phyloP scores from a whole-genome alignment of 2,329 filamentous ascomycete genomes.

The Pseudofabraea citricarpa region DNA sequence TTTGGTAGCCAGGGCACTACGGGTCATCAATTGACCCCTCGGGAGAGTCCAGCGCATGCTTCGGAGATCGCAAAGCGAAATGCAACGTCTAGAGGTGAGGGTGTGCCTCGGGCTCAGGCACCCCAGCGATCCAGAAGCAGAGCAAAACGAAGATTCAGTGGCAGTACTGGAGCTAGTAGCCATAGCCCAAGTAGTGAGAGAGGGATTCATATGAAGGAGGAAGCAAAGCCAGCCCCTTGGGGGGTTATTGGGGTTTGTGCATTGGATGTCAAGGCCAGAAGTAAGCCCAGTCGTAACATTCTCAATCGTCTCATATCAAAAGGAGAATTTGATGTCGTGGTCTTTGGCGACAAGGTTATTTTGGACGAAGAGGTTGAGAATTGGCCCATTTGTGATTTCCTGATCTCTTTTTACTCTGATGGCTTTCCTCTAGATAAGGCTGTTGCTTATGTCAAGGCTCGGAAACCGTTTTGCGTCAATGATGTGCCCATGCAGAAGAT shows the following conservation, averaged over 20 bases:
- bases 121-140: conserved; percentile 61
- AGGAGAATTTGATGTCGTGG: conserved; percentile 90
- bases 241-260: conserved; percentile 89
- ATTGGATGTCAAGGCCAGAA: conserved; percentile 89
- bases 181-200: conserved; percentile 74
- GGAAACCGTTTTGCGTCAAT: conserved; percentile 96
- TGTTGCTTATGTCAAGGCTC: conserved; percentile 87
- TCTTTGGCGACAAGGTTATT: conserved; percentile 98
- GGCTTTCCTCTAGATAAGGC: conserved; percentile 96
- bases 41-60: conserved; percentile 23
- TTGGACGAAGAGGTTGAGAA: conserved; percentile 95
- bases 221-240: conserved; percentile 57
- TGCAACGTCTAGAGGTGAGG: conserved; percentile 24
- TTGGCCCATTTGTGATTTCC: conserved; percentile 87
- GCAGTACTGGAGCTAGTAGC: conserved; percentile 76
- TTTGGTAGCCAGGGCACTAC: conserved; percentile 37
- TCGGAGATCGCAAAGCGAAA: conserved; percentile 27
- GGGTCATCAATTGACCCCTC: conserved; percentile 39
- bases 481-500: conserved; percentile 97
- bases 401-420: conserved; percentile 98
- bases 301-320: conserved; percentile 87
- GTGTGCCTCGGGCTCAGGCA: conserved; percentile 29
- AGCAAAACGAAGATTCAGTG: conserved; percentile 72
- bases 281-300: conserved; percentile 95
- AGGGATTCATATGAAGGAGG: conserved; percentile 45